Evolutionary conservation across 2,329 filamentous ascomycete genomes (phyloP).

Genomic region (Cordyceps farinosa): DNA sequence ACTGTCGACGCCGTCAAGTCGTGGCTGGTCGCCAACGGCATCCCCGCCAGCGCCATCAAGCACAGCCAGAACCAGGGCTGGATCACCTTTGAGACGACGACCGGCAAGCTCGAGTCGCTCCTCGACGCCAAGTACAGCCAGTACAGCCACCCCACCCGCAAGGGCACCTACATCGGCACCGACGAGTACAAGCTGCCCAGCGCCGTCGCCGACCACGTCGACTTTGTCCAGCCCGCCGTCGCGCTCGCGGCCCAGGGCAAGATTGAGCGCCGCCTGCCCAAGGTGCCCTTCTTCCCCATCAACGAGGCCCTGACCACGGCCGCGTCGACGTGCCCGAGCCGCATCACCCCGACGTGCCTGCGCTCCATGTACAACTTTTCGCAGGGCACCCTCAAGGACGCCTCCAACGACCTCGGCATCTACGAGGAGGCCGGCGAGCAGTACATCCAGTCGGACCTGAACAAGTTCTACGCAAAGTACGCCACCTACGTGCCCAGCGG

Average conservation of each 20-base stretch:
- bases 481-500: conserved; percentile 35
- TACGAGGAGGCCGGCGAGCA: conserved; percentile 38
- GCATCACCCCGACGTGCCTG: background rate
- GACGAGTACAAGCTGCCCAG: conserved; percentile 39
- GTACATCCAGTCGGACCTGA: conserved; percentile 39
- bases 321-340: background rate
- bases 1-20: conserved; percentile 46
- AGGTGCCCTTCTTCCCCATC: background rate
- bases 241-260: conserved; percentile 20
- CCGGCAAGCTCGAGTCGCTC: conserved; percentile 35
- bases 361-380: conserved; percentile 42
- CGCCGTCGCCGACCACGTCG: conserved; percentile 34
- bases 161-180: conserved; percentile 32
- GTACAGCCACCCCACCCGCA: conserved; percentile 38
- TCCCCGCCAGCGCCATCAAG: conserved; percentile 42
- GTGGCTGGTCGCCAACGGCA: conserved; percentile 51
- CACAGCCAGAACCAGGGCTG: conserved; percentile 50
- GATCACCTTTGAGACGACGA: conserved; percentile 20
- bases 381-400: conserved; percentile 38
- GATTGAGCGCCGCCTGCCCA: conserved; percentile 20
- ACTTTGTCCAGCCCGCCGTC: conserved; percentile 38
- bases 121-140: conserved; percentile 41
- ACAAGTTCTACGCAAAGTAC: conserved; percentile 35
- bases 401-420: conserved; percentile 38
- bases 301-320: conserved; percentile 34